Conservation (phyloP, 805 yeast genomes). For the Yamadazyma sp. region DNA sequence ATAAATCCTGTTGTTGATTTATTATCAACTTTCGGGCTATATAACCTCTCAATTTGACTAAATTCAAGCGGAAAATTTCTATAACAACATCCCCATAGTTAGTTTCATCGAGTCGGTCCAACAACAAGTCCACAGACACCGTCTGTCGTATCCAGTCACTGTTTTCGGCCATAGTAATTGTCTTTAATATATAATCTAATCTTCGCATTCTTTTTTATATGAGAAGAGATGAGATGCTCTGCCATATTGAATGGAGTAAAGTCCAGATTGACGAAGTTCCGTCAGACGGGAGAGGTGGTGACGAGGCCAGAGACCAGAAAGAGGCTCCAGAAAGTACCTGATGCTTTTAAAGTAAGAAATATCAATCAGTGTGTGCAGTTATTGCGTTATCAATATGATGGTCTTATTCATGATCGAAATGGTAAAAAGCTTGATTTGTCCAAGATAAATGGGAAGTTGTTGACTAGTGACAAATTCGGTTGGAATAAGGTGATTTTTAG, state of each 20-base stretch:
- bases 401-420: constrained; percentile 19
- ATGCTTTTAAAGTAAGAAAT: constrained; percentile 7
- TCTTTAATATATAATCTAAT: not conserved
- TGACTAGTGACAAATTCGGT: constrained; percentile 18
- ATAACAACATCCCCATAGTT: constrained; percentile 49
- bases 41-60: constrained; percentile 60
- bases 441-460: constrained; percentile 20
- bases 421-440: constrained; percentile 25
- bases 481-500: constrained; percentile 25
- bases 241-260: constrained; percentile 1
- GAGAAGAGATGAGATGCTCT: constrained; percentile 4
- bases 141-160: constrained; percentile 51
- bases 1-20: constrained; percentile 24
- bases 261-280: not conserved
- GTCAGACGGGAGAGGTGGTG: not conserved
- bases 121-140: constrained; percentile 43
- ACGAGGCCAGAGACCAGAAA: not conserved
- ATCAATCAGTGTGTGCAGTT: constrained; percentile 23
- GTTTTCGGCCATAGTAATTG: too few species aligned
- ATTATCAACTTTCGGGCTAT: constrained; percentile 48
- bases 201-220: not conserved
- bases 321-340: not conserved
- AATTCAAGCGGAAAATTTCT: constrained; percentile 54
- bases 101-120: constrained; percentile 43
- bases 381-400: constrained; percentile 30